Evolutionary conservation across 2,329 filamentous ascomycete species (phyloP), one percentile per base, ranked within the genome.

Genomic region (Penicillium sp.): DNA sequence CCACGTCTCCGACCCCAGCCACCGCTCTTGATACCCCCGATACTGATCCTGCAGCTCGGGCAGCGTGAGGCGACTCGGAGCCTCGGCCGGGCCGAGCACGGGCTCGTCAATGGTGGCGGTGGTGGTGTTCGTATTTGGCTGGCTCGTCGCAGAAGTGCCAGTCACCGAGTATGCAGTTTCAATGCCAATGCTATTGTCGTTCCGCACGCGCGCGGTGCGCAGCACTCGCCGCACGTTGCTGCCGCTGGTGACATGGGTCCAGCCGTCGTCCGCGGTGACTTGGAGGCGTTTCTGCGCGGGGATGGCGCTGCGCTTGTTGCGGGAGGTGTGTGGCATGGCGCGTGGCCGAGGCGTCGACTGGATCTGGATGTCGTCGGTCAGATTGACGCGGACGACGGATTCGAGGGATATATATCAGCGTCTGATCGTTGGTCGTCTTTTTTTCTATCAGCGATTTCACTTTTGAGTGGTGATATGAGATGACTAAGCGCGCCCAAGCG

Each of bases 161-260:
- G n/a, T n/a, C n/a, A n/a, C n/a, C n/a, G n/a, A n/a, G n/a, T n/a
- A n/a, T n/a, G n/a, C n/a, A n/a, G n/a, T n/a, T n/a, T n/a, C n/a
- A n/a, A n/a, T n/a, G n/a, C n/a, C n/a, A n/a, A n/a, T n/a, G n/a
- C n/a, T n/a, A n/a, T n/a, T n/a, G n/a, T n/a, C n/a, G n/a, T n/a
- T n/a, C n/a, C n/a, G n/a, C n/a, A n/a, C 11, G 16, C 39, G 25
- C 14, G 25, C 11, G 6, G 25, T 43, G 41, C 49, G 54, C 19
- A 53, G 31, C 23, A 49, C 49, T 21, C 59, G 59, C 33, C 56
- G 54, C 28, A 55, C 58, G 34, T 57, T 58, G 36, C 41, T 47
- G 41, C 39, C 52, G 21, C 54, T 67, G 14, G 63, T 62, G 44
- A 72, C 58, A 48, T 71, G 68, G 16, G 69, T 70, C 69, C 69